phyloP scores from a whole-genome alignment of 2,329 filamentous ascomycete species.

The Stagonosporopsis vannaccii region DNA sequence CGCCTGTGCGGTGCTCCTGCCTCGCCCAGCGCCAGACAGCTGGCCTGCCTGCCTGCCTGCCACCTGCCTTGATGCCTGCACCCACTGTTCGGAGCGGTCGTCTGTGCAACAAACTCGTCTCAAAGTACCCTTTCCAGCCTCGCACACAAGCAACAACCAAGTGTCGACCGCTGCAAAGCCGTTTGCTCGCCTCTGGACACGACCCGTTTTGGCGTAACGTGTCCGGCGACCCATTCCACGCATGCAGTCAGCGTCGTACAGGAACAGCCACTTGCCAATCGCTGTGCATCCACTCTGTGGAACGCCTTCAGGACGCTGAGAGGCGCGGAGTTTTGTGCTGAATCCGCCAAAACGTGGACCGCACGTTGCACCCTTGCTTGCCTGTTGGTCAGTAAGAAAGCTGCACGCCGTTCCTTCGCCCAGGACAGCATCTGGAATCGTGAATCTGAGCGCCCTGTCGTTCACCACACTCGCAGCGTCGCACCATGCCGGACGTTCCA shows the following conservation, averaged over 20 bases:
- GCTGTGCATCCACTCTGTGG: conserved; percentile 29
- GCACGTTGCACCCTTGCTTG: conserved; percentile 47
- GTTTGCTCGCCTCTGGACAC: conserved; percentile 35
- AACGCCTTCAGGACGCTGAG: conserved; percentile 29
- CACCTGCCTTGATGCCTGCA: conserved; percentile 15
- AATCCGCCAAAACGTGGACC: conserved; percentile 43
- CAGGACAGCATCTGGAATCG: conserved; percentile 1
- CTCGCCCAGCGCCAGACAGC: conserved; percentile 17
- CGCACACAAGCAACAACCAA: conserved; percentile 26
- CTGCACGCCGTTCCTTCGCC: conserved; percentile 10
- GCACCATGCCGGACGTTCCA: neutral
- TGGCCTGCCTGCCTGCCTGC: conserved; percentile 11
- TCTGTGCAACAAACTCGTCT: conserved; percentile 22
- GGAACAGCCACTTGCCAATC: conserved; percentile 29
- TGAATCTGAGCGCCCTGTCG: neutral
- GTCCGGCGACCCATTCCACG: conserved; percentile 23
- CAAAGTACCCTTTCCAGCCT: conserved; percentile 14
- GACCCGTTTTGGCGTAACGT: conserved; percentile 43
- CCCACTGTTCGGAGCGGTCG: conserved; percentile 20
- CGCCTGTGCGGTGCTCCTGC: conserved; percentile 11
- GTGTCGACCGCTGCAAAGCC: conserved; percentile 40
- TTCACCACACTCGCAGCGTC: neutral
- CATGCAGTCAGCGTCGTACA: conserved; percentile 24
- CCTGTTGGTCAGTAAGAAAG: conserved; percentile 11
- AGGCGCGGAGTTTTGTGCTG: conserved; percentile 40